Base-by-base conservation (phyloP, 2,329 filamentous ascomycete species). In the Ophiostoma perfectum region DNA sequence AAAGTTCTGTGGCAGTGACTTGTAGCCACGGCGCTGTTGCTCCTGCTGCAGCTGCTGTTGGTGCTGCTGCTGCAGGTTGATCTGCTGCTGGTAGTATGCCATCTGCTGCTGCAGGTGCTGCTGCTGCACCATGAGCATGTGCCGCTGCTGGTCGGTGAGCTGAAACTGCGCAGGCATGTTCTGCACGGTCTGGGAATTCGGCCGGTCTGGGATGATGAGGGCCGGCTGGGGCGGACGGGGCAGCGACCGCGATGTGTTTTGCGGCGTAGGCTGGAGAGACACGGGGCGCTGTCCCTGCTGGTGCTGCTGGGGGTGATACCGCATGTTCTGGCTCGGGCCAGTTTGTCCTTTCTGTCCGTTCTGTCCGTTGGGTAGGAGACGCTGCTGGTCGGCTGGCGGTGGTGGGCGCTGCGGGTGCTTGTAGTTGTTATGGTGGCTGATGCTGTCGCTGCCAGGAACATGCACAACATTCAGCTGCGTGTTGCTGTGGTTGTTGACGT, bases 361-460 rank as follows among this genome's bases (percentile, higher is more conserved):
- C 27, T 27, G 27, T 27, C 49, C n/a, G 14, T 55, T 55, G 49
- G 49, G 36, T 8, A 70, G 45, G 0, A 70, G 64, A 2, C 70
- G 70, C 62, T 66, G 67, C 67, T 71, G 67, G 27, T 69, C 69
- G 7, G 69, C 45, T 14, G 69, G 70, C n/a, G 70, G 70, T 9
- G 68, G 62, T 12, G 70, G 70, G 1, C 70, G 70, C 42, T 60
- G 62, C 27, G 70, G 69, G 9, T 45, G 63, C 39, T 62, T 62
- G 38, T 41, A 41, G 58, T 62, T 62, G 52, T 47, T 49, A 39
- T 66, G 14, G 18, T 66, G 67, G 55, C 52, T 41, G 16, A 64
- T 65, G 6, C 58, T 62, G 38, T 62, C 16, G 6, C 38, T 63
- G 60, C 16, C 60, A 2, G 60, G 38, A 16, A 18, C 39, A 9